Base-by-base conservation (phyloP, 2,329 filamentous ascomycete genomes). In the Alternaria angustiovoidea region DNA sequence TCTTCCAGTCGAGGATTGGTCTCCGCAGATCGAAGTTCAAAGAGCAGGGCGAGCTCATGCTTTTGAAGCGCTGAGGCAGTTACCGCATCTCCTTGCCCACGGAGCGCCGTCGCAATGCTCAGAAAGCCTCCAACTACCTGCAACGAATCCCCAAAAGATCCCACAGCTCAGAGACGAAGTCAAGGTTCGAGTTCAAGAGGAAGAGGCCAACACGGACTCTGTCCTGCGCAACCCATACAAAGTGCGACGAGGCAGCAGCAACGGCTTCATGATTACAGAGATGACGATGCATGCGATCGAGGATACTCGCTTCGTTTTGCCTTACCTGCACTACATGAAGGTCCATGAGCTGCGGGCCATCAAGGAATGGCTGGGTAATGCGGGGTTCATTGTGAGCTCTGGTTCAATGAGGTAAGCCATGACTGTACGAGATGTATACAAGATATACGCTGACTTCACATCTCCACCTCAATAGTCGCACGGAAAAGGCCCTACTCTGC, bases 401-500 rank as follows among this genome's bases (percentile, higher is more conserved):
- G 62, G 57, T 22, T 47, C 49, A 11, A 66, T 75, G 11, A 68
- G 36, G 36, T 39, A 39, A 20, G 36, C 18, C 6, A 16, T 20
- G n/a, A 39, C 7, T 11, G n/a, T 18, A 39, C n/a, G n/a, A 39
- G 7, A 39, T 20, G 36, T 8, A 39, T 20, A n/a, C 9, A 2
- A 11, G 36, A 20, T 5, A 39, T 20, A 39, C 5, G 9, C 36
- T 39, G 36, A 39, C 36, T 20, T 39, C 9, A n/a, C 6, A 39
- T n/a, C 36, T 39, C n/a, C n/a, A 18, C 14, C 36, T 39, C 9
- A 18, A 9, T 7, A 39, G 65, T 28, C 59, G 72, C 12, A 71
- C 63, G 30, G 73, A 74, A 51, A 75, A 72, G 52, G 46, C 74
- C 9, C 57, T 76, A 42, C 67, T 74, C 32, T 66, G 72, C 42